These are phyloP conservation scores for Linaria vulgaris DNA, from an alignment of 257 asterid genomes.

Conservation along the genomic window DNA sequence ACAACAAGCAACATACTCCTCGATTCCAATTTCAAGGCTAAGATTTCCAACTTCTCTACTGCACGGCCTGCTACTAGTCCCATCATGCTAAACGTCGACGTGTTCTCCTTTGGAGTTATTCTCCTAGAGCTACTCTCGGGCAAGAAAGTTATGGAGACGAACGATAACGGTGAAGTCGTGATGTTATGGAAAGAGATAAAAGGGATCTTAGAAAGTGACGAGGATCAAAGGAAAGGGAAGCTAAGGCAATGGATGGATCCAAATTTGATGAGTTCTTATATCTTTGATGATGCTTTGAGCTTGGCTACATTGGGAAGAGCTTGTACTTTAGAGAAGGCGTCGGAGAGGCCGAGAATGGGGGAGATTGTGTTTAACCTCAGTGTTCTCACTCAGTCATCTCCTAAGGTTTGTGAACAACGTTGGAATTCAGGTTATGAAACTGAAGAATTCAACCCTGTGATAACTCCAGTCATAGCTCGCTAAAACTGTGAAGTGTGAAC, in stretches of 20 bases:
- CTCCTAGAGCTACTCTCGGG: conserved; percentile 73
- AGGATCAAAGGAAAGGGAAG: conserved; percentile 50
- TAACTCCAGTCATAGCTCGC: conserved; percentile 53
- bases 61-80: conserved; percentile 47
- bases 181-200: conserved; percentile 60
- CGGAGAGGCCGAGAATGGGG: conserved; percentile 64
- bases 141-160: conserved; percentile 53
- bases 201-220: conserved; percentile 45
- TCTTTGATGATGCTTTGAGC: conserved; percentile 62
- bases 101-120: conserved; percentile 68
- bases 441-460: conserved; percentile 46
- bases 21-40: conserved; percentile 66
- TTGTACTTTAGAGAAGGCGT: conserved; percentile 56
- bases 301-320: conserved; percentile 65
- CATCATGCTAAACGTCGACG: conserved; percentile 55
- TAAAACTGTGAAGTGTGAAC: conserved; percentile 23
- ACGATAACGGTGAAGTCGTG: conserved; percentile 45
- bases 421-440: conserved; percentile 43
- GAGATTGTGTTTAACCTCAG: conserved; percentile 65
- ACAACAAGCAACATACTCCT: conserved; percentile 61
- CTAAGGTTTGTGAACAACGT: conserved; percentile 38
- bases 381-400: conserved; percentile 56
- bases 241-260: conserved; percentile 75
- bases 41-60: conserved; percentile 61
- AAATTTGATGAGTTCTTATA: conserved; percentile 32